phyloP scores from a whole-genome alignment of 495 filamentous ascomycete genomes.

The Aspergillus nanangensis region DNA sequence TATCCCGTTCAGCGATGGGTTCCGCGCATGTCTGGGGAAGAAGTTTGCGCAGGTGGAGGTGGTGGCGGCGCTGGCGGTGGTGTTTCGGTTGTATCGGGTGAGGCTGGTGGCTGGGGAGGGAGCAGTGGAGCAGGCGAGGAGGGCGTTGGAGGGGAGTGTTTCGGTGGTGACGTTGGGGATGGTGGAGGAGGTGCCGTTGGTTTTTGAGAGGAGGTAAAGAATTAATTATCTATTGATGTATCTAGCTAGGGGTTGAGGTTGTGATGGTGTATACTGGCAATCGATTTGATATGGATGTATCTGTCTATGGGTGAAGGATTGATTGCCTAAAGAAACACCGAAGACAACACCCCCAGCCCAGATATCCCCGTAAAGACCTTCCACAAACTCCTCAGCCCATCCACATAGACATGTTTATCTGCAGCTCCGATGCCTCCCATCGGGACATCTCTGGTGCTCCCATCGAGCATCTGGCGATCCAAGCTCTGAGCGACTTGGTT shows the following conservation, averaged over 20 bases:
- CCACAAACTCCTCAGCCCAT: background rate
- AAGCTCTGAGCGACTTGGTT: slow-evolving; percentile 31
- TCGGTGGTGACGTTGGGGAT: slow-evolving; percentile 35
- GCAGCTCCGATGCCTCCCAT: no score
- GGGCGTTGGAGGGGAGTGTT: slow-evolving; percentile 19
- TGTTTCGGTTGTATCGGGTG: slow-evolving; percentile 61
- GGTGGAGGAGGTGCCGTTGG: slow-evolving; percentile 17
- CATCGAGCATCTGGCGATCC: background rate
- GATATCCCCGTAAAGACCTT: background rate
- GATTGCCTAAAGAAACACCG: background rate
- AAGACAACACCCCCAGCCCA: background rate
- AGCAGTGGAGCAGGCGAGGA: slow-evolving; percentile 42
- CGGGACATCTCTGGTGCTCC: no score
- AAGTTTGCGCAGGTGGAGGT: slow-evolving; percentile 75
- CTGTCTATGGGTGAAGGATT: no score
- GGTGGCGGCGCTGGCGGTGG: slow-evolving; percentile 57
- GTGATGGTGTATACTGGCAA: no score
- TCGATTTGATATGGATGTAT: no score
- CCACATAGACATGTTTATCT: background rate
- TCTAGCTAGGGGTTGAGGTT: no score
- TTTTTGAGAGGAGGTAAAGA: slow-evolving; percentile 8
- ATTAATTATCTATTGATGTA: no score
- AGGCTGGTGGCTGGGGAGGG: slow-evolving; percentile 64
- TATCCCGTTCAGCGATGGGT: slow-evolving; percentile 70
- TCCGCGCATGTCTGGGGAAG: slow-evolving; percentile 65